These are phyloP conservation scores for Termitomyces sp. DNA, from an alignment of 768 basidiomycete genomes.

Conservation along the genomic window DNA sequence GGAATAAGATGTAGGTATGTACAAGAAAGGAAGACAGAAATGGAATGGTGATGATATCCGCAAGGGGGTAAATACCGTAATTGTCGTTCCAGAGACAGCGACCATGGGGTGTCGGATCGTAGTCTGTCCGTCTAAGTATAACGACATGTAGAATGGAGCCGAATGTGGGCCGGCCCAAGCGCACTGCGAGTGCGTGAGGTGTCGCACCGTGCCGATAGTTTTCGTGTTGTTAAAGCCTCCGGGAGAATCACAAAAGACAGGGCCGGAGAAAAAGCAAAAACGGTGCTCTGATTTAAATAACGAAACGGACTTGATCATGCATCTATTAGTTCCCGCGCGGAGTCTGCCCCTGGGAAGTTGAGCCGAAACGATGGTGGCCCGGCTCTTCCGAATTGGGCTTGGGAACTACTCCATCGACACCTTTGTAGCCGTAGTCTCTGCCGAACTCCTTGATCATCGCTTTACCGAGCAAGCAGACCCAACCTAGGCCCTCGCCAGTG, in stretches of 20 bases:
- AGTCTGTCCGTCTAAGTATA: conserved; percentile 12
- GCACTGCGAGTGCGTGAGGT: not conserved
- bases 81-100: conserved; percentile 2
- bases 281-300: conserved; percentile 12
- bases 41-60: conserved; percentile 9
- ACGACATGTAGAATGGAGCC: conserved; percentile 13
- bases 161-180: not conserved
- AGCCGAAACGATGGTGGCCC: conserved; percentile 15
- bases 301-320: no score
- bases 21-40: conserved; percentile 10
- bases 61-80: conserved; percentile 8
- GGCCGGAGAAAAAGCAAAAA: not conserved
- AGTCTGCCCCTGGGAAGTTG: conserved; percentile 13
- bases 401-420: conserved; percentile 66
- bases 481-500: conserved; percentile 74
- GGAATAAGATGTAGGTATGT: conserved; percentile 12
- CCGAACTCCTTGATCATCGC: conserved; percentile 84
- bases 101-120: conserved; percentile 7
- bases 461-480: conserved; percentile 85
- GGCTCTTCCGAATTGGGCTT: conserved; percentile 45
- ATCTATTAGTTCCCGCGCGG: conserved; percentile 14
- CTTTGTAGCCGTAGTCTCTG: conserved; percentile 66
- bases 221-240: not conserved
- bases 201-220: conserved; percentile 1
- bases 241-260: not conserved